Evolutionary conservation across 345 rosid species (phyloP).

Genomic region (Mangifera indica): DNA sequence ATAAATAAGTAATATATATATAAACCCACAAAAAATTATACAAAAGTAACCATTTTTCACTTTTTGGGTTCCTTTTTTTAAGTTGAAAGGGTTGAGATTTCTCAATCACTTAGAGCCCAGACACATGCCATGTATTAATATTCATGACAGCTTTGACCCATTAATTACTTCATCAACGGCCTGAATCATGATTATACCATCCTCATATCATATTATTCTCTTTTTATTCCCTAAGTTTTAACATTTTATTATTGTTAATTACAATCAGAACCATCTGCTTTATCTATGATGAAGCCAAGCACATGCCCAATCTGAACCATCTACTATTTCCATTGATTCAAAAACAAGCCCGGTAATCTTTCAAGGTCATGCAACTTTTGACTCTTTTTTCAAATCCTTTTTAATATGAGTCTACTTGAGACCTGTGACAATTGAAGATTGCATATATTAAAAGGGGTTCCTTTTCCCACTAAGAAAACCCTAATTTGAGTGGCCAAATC

Average conservation of each 20-base stretch:
- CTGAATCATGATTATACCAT: not conserved
- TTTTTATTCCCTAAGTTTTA: too few relatives aligned
- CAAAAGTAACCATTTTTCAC: not conserved
- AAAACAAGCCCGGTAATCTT: not conserved
- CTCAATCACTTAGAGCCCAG: not conserved
- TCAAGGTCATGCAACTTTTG: not conserved
- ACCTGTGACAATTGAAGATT: not conserved
- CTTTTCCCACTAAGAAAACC: conserved; percentile 2
- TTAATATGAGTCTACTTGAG: not conserved
- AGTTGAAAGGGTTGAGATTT: not conserved
- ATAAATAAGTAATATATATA: not conserved
- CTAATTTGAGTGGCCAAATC: conserved; percentile 17
- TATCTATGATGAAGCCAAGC: not conserved
- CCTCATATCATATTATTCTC: too few relatives aligned
- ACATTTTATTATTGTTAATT: not conserved
- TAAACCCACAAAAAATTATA: conserved; percentile 1
- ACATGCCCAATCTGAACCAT: conserved; percentile 29
- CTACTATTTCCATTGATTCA: not conserved
- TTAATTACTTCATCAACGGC: not conserved
- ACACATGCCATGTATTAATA: not conserved
- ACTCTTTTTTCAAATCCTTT: not conserved
- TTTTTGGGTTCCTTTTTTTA: not conserved
- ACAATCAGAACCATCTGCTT: not conserved
- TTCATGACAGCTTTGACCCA: conserved; percentile 3
- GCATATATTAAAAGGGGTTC: too few relatives aligned